phyloP scores from a whole-genome alignment of 306 rosid genomes.

The Sindora glabra region DNA sequence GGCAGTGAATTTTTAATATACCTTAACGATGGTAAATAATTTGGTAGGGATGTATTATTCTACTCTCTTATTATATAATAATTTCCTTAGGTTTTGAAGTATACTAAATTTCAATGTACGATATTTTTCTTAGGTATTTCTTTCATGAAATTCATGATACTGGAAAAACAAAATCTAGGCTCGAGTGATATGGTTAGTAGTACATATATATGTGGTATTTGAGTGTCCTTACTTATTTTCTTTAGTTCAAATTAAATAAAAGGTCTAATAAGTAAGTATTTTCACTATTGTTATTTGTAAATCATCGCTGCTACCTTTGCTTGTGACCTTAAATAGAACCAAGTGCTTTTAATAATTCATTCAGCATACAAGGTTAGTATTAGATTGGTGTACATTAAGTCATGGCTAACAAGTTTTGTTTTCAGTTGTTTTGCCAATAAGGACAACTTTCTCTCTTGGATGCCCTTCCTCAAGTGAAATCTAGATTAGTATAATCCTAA shows the following conservation, averaged over 20 bases:
- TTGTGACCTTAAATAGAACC: slow-evolving; percentile 47
- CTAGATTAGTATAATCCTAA: neutral
- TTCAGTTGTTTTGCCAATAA: neutral
- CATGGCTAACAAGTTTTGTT: neutral
- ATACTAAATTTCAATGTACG: too few relatives aligned
- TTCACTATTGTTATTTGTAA: slow-evolving; percentile 28
- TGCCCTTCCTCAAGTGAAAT: neutral
- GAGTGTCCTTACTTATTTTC: neutral
- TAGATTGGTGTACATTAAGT: neutral
- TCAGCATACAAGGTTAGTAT: slow-evolving; percentile 54
- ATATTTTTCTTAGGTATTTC: too few relatives aligned
- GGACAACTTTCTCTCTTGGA: neutral
- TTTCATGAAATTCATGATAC: too few relatives aligned
- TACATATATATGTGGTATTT: neutral
- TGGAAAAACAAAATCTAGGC: too few relatives aligned
- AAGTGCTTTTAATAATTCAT: slow-evolving; percentile 55
- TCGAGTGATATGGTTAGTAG: neutral
- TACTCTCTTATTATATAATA: too few relatives aligned
- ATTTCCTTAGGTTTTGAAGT: too few relatives aligned
- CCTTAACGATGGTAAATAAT: too few relatives aligned
- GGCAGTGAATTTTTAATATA: too few relatives aligned
- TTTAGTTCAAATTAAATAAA: neutral
- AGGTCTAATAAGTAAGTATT: neutral
- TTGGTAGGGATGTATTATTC: too few relatives aligned
- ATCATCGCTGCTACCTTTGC: slow-evolving; percentile 75